Percentiles rank a stretch among this genome's conserved stretches.
Evolutionary conservation across 2,329 filamentous ascomycete species (phyloP).

Genomic region (Fusarium drepaniforme): DNA sequence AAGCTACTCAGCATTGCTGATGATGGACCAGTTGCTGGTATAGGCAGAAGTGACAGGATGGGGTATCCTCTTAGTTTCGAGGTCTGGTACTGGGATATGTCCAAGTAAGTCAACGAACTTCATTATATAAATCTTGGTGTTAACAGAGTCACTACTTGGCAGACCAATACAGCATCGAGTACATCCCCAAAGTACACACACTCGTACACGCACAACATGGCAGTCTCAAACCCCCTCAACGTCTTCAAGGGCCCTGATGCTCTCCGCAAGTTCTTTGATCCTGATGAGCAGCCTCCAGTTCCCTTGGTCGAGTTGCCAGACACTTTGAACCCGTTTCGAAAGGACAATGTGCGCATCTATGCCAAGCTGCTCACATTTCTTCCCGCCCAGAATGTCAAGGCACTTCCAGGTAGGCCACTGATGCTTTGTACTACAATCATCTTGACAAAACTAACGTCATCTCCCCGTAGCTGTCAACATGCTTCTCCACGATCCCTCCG

Average conservation of each 20-base stretch:
- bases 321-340: neutral
- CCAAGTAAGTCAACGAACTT: neutral
- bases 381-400: neutral
- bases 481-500: neutral
- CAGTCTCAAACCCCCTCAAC: neutral
- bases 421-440: neutral
- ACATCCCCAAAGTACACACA: neutral
- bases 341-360: constrained; percentile 1
- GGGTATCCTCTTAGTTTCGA: neutral
- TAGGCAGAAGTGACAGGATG: neutral
- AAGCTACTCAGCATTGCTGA: neutral
- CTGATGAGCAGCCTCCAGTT: neutral
- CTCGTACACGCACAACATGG: neutral
- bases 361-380: constrained; percentile 2
- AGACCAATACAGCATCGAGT: neutral
- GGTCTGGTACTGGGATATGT: neutral
- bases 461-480: neutral
- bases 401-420: neutral
- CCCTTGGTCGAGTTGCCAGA: neutral
- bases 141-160: neutral
- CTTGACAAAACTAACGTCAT: neutral
- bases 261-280: neutral
- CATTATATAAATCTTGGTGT: neutral
- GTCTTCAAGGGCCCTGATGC: constrained; percentile 1
- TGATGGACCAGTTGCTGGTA: neutral